A percentile compares a stretch with the other conserved stretches of the same genome.
Conservation (phyloP, 2,329 filamentous ascomycete species). For the Coniochaeta pulveracea region DNA sequence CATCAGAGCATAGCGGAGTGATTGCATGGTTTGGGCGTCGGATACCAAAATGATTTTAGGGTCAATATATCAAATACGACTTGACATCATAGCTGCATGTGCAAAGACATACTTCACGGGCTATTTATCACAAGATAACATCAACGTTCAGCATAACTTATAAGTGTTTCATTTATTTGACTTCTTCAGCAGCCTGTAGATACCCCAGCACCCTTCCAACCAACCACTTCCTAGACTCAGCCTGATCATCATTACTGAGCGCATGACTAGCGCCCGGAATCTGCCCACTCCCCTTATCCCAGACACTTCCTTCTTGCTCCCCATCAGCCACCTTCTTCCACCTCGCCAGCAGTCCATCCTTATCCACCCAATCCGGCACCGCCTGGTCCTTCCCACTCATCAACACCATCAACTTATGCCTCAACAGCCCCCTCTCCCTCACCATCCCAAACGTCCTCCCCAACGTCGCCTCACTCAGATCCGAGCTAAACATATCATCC, state of each 20-base stretch:
- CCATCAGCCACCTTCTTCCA: constrained; percentile 28
- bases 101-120: too few relatives aligned
- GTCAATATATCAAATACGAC: too few relatives aligned
- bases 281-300: constrained; percentile 36
- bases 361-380: constrained; percentile 29
- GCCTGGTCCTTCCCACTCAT: constrained; percentile 33
- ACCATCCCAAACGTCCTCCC: constrained; percentile 42
- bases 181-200: constrained; percentile 4
- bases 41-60: too few relatives aligned
- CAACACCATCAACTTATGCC: constrained; percentile 26
- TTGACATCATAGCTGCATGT: too few relatives aligned
- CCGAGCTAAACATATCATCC: constrained; percentile 56
- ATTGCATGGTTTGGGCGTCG: too few relatives aligned
- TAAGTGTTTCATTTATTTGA: neutral
- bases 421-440: constrained; percentile 21
- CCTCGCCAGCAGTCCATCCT: constrained; percentile 25
- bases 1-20: constrained; percentile 17
- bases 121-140: too few relatives aligned
- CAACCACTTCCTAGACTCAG: constrained; percentile 18
- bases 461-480: constrained; percentile 38
- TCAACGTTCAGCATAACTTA: too few relatives aligned
- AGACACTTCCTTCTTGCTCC: constrained; percentile 21
- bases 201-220: constrained; percentile 10
- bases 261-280: constrained; percentile 36
- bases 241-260: constrained; percentile 33